phyloP scores from a whole-genome alignment of 371 early-diverging fungal genomes.

The Mucor irregularis region DNA sequence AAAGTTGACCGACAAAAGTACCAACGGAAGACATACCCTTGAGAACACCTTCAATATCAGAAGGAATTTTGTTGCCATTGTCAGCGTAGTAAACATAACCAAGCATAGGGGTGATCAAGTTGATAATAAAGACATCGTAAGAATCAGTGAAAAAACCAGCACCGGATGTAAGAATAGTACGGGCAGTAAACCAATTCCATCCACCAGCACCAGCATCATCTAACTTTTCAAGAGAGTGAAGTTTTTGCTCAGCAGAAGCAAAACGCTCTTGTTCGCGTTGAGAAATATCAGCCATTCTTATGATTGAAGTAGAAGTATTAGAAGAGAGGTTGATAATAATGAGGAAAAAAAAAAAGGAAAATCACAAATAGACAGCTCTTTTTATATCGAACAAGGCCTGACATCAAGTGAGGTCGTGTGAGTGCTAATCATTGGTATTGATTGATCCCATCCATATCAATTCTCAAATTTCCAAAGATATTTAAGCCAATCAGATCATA shows the following conservation, averaged over 20 bases:
- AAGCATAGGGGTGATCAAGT: constrained; percentile 79
- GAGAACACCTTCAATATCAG: constrained; percentile 68
- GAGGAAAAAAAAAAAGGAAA: neutral
- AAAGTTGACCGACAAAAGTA: constrained; percentile 83
- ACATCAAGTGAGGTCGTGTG: constrained; percentile 37
- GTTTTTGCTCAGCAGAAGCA: constrained; percentile 33
- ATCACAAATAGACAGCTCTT: neutral
- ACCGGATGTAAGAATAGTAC: constrained; percentile 82
- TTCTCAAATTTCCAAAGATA: constrained; percentile 16
- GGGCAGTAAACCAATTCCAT: constrained; percentile 77
- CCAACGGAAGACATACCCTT: constrained; percentile 85
- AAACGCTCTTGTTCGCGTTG: constrained; percentile 28
- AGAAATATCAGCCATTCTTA: constrained; percentile 21
- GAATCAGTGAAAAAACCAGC: constrained; percentile 89
- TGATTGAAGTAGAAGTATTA: neutral
- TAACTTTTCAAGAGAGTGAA: constrained; percentile 39
- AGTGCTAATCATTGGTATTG: constrained; percentile 23
- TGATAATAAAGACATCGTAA: constrained; percentile 87
- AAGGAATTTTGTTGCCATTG: constrained; percentile 57
- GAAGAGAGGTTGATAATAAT: neutral
- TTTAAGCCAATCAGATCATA: constrained; percentile 11
- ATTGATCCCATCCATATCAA: constrained; percentile 1
- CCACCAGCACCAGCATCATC: constrained; percentile 33
- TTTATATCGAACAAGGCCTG: constrained; percentile 13
- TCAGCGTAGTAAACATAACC: constrained; percentile 71